Base-by-base conservation (phyloP, 2,329 filamentous ascomycete genomes). In the Coniochaeta sp. region DNA sequence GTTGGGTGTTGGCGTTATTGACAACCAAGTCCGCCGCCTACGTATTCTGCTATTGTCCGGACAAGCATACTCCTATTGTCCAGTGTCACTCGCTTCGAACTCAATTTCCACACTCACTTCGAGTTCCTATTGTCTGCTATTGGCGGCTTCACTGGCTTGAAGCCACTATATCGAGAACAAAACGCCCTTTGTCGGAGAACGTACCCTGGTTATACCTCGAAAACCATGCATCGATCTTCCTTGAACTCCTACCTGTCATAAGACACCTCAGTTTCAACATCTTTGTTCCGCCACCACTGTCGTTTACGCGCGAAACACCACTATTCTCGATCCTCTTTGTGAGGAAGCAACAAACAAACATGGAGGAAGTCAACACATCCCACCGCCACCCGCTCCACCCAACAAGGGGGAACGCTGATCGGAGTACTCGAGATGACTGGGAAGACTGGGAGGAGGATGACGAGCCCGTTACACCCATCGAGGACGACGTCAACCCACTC, bases 401-500 rank as follows among this genome's bases (percentile, higher is more conserved):
- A 48, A 53, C 57, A 16, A 28, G 45, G 45, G 45, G 10, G n/a
- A 48, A 28, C 22, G 49, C 51, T 49, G 46, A 35, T 46, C 54
- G 51, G 46, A 54, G 45, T 49, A 57, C 54, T 35, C 63, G 57
- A 48, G 72, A 77, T 13, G 74, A 78, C 8, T 78, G 76, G 76
- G 76, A 79, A 53, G 74, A 78, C 26, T 79, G 76, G 76, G 72
- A 76, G n/a, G n/a, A n/a, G 51, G 75, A 77, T 54, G 74, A 78
- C 49, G 69, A 74, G 38, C 65, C 56, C 27, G 51, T 70, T 20
- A 72, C 72, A 10, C 68, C 69, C 31, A 68, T 71, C 51, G 67
- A 71, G 18, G 60, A 67, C 18, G 65, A 62, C 31, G 67, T 72
- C 52, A 24, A 53, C n/a, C 56, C 55, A 18, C 55, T 60, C n/a